A percentile compares a stretch with the other conserved stretches of the same genome.
These are phyloP conservation scores for Babjeviella inositovora DNA, from an alignment of 805 yeast species.

Conservation along the genomic window DNA sequence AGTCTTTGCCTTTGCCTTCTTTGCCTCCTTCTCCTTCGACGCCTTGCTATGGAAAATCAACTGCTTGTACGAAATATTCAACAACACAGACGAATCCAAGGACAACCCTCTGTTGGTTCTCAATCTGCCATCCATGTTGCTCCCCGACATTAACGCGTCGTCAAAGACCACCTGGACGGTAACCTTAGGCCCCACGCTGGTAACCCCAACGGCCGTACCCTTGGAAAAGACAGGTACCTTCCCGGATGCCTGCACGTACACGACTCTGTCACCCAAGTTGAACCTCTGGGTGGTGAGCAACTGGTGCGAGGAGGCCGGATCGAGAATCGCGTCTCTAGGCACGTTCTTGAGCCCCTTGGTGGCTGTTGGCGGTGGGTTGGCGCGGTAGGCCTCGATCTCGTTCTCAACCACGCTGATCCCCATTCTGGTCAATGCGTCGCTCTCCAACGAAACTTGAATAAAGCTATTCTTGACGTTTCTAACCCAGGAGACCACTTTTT, in stretches of 20 bases:
- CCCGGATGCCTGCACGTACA: constrained; percentile 74
- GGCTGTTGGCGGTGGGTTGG: constrained; percentile 24
- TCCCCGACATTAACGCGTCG: constrained; percentile 68
- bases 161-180: constrained; percentile 77
- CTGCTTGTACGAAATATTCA: constrained; percentile 65
- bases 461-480: constrained; percentile 30
- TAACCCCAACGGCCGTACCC: constrained; percentile 75
- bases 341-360: constrained; percentile 58
- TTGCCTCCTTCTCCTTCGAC: constrained; percentile 20
- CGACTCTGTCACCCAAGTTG: constrained; percentile 78
- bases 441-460: constrained; percentile 53
- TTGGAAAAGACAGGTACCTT: constrained; percentile 76
- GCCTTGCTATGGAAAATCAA: constrained; percentile 63
- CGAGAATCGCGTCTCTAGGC: constrained; percentile 70
- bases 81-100: constrained; percentile 65
- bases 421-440: constrained; percentile 59
- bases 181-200: constrained; percentile 39
- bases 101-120: constrained; percentile 69
- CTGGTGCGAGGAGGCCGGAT: constrained; percentile 59
- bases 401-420: constrained; percentile 56
- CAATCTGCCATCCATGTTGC: constrained; percentile 63
- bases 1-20: constrained; percentile 9
- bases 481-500: constrained; percentile 20
- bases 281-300: constrained; percentile 63
- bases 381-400: constrained; percentile 27